Evolutionary conservation across 2,329 filamentous ascomycete genomes (phyloP), one percentile per base, ranked within the genome.

Genomic region (Mollisiaceae sp.): DNA sequence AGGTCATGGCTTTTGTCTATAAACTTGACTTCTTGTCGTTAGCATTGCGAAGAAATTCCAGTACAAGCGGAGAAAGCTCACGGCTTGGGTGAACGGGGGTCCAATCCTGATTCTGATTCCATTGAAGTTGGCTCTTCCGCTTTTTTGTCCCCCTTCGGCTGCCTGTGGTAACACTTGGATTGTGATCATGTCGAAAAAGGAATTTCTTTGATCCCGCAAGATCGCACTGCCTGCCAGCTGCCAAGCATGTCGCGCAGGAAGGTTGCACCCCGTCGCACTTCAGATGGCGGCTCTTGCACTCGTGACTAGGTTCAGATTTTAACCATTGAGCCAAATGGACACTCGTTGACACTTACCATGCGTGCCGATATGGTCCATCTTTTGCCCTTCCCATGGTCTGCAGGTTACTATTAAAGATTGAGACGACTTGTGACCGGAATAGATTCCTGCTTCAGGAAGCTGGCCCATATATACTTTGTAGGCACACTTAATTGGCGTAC

Each of bases 1-100:
- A 54, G 27, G 32, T 54, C 50, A 54, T 54, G 24, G 32, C 50
- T 54, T n/a, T 54, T 54, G 50, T 54, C 50, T 54, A 54, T 54
- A 24, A 54, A 54, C 12, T n/a, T 14, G 9, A 54, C 50, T 54
- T 22, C n/a, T 9, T n/a, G 24, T 11, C 14, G n/a, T 50, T 6
- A 50, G 45, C n/a, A 24, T 50, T 32, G 27, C 3, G 27, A 11
- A 50, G 8, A 22, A 11, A 14, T 22, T 4, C 5, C 11, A 9
- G 9, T 15, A 54, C 24, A 35, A 9, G 14, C 5, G 9, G 24
- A n/a, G n/a, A 27, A 35, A 54, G 14, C 50, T 54, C 24, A 54
- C 50, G 50, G 32, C 32, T 32, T 8, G 24, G 5, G 2, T 54
- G 50, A 8, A 54, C 27, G 4, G 22, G 24, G 15, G 24, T 35